phyloP scores from a whole-genome alignment of 2,329 filamentous ascomycete species.

The Aschersonia sp. region DNA sequence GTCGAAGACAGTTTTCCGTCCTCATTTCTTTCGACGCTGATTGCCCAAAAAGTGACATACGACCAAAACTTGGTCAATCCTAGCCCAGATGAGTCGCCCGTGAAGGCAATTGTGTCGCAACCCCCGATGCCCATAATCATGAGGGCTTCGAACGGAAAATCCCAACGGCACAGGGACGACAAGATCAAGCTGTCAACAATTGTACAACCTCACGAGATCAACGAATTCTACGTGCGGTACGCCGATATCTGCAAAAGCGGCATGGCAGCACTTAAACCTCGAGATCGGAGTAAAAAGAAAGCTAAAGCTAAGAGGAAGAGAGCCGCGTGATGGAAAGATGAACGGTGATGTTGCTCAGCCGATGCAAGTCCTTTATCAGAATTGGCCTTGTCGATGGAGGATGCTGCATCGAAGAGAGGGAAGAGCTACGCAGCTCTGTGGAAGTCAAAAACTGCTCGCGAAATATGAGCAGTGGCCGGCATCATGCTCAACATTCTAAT shows the following conservation, averaged over 20 bases:
- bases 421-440: no score
- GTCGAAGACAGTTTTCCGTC: not conserved
- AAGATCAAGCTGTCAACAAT: constrained; percentile 72
- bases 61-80: constrained; percentile 5
- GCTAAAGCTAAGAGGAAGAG: constrained; percentile 65
- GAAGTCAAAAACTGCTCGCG: no score
- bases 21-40: not conserved
- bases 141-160: constrained; percentile 71
- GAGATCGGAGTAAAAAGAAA: constrained; percentile 79
- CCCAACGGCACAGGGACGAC: constrained; percentile 36
- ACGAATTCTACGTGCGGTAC: constrained; percentile 71
- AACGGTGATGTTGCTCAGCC: constrained; percentile 5
- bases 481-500: no score
- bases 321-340: constrained; percentile 21
- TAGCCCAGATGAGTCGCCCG: constrained; percentile 31
- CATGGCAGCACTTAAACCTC: constrained; percentile 82
- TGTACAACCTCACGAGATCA: constrained; percentile 61
- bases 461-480: no score
- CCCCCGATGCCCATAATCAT: constrained; percentile 60
- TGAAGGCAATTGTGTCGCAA: constrained; percentile 42
- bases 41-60: not conserved
- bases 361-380: no score
- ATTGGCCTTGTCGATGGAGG: no score
- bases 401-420: no score
- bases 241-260: constrained; percentile 82